Conservation (phyloP, 2,329 filamentous ascomycete species). For the Aspergillus alliaceus region DNA sequence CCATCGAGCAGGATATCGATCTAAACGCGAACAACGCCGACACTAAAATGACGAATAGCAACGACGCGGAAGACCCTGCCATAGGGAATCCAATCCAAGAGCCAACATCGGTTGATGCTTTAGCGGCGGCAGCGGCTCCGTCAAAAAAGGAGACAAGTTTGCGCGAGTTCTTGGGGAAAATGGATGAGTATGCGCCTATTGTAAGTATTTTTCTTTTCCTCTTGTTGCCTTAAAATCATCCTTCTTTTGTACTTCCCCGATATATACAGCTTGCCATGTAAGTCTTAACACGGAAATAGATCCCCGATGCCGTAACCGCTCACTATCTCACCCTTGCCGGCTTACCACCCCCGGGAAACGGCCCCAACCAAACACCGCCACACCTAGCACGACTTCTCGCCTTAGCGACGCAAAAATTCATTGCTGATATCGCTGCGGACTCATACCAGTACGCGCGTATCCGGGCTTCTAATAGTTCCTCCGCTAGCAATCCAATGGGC, state of each 20-base stretch:
- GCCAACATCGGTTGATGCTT: slow-evolving; percentile 39
- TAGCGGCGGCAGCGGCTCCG: slow-evolving; percentile 55
- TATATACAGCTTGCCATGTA: too few relatives aligned
- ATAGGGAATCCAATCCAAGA: slow-evolving; percentile 21
- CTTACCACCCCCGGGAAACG: slow-evolving; percentile 80
- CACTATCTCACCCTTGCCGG: slow-evolving; percentile 98
- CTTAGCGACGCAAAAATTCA: slow-evolving; percentile 98
- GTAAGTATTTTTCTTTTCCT: slow-evolving; percentile 55
- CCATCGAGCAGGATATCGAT: slow-evolving; percentile 39
- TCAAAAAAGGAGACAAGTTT: slow-evolving; percentile 89
- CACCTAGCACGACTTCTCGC: slow-evolving; percentile 90
- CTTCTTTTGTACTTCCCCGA: background rate
- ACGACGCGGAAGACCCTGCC: slow-evolving; percentile 13
- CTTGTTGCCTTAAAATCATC: slow-evolving; percentile 4
- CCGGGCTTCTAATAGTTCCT: slow-evolving; percentile 82
- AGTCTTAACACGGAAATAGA: slow-evolving; percentile 55
- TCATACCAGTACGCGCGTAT: slow-evolving; percentile 98
- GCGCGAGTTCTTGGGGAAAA: slow-evolving; percentile 89
- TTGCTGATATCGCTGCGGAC: slow-evolving; percentile 94
- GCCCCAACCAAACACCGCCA: slow-evolving; percentile 73
- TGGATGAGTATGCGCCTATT: slow-evolving; percentile 97
- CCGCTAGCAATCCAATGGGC: slow-evolving; percentile 87
- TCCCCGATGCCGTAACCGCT: slow-evolving; percentile 94
- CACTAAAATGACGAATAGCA: slow-evolving; percentile 17
- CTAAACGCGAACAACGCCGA: slow-evolving; percentile 30